These are phyloP conservation scores for Cutaneotrichosporon sp. DNA, from an alignment of 1,284 basidiomycete genomes.

Conservation along the genomic window DNA sequence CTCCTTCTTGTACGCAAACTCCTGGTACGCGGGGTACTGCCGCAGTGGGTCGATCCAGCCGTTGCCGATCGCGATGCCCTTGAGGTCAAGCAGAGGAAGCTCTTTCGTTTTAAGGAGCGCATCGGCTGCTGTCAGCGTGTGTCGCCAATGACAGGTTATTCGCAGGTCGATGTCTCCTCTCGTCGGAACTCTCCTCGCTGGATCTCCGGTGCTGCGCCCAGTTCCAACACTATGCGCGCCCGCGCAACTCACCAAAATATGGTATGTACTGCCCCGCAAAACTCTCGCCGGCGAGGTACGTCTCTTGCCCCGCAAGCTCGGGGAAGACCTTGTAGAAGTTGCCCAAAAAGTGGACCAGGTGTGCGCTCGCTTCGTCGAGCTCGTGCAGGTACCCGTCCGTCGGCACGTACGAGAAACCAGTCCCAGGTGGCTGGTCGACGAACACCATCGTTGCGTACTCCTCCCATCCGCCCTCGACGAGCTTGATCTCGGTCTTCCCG, in stretches of 20 bases:
- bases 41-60: slow-evolving; percentile 90
- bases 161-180: too few relatives aligned
- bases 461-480: slow-evolving; percentile 91
- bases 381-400: slow-evolving; percentile 83
- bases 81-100: slow-evolving; percentile 59
- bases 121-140: slow-evolving; percentile 57
- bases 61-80: slow-evolving; percentile 89
- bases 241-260: slow-evolving; percentile 62
- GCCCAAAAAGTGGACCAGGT: slow-evolving; percentile 77
- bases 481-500: slow-evolving; percentile 71
- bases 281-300: slow-evolving; percentile 87
- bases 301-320: slow-evolving; percentile 81
- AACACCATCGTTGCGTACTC: slow-evolving; percentile 97
- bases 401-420: slow-evolving; percentile 85
- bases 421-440: slow-evolving; percentile 96
- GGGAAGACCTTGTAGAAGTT: slow-evolving; percentile 92
- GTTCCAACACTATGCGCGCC: too few relatives aligned
- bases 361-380: slow-evolving; percentile 70
- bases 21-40: slow-evolving; percentile 88
- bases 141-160: neutral
- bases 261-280: slow-evolving; percentile 99
- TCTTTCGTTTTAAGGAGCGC: slow-evolving; percentile 67
- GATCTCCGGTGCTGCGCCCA: too few relatives aligned
- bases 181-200: too few relatives aligned
- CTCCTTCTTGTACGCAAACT: slow-evolving; percentile 78